These are phyloP conservation scores for Primulina tabacum DNA, from an alignment of 257 asterid genomes.

Conservation along the genomic window DNA sequence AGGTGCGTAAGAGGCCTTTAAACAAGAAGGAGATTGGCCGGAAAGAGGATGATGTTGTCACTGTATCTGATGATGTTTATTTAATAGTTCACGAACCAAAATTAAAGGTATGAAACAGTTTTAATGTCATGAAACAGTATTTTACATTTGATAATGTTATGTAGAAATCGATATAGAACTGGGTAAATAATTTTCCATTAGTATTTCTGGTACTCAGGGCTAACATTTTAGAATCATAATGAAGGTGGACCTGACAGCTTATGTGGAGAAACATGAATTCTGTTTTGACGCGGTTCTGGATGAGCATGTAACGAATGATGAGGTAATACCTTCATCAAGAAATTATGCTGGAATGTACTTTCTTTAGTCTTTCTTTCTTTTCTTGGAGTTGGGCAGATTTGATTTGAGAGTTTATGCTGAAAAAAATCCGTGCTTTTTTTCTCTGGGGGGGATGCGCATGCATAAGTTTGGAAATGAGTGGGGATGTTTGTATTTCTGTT, in stretches of 20 bases:
- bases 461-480: neutral
- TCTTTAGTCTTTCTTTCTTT: neutral
- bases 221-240: slow-evolving; percentile 31
- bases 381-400: neutral
- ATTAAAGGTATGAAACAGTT: slow-evolving; percentile 60
- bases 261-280: slow-evolving; percentile 95
- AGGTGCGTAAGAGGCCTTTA: slow-evolving; percentile 98
- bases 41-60: slow-evolving; percentile 89
- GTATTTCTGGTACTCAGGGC: slow-evolving; percentile 22
- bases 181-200: slow-evolving; percentile 5
- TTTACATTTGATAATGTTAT: slow-evolving; percentile 5
- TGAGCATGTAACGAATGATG: slow-evolving; percentile 87
- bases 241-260: slow-evolving; percentile 98
- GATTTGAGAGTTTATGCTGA: neutral
- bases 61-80: slow-evolving; percentile 69
- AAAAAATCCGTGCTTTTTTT: neutral
- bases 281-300: slow-evolving; percentile 96
- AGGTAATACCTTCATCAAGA: slow-evolving; percentile 50
- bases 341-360: neutral
- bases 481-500: slow-evolving; percentile 14
- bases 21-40: slow-evolving; percentile 88
- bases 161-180: slow-evolving; percentile 8
- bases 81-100: slow-evolving; percentile 88
- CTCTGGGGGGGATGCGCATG: neutral
- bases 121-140: slow-evolving; percentile 16